Base-by-base conservation (phyloP, 257 asterid genomes). In the Coffea canephora region DNA sequence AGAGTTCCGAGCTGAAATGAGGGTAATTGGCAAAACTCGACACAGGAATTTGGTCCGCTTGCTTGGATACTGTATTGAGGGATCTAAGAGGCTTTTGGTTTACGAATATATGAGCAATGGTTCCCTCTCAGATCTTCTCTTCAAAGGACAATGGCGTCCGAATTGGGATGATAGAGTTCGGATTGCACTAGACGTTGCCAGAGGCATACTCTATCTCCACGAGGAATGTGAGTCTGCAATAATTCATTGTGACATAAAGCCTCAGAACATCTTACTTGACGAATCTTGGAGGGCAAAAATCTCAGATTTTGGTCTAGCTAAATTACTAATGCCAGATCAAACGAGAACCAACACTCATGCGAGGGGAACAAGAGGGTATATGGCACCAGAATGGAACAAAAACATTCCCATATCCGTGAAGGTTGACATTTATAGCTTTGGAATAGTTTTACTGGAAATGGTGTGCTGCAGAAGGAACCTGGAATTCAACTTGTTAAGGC, bases 31-130 rank as follows among this genome's bases (percentile, higher is more conserved):
- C 65, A 79, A 77, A 66, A 80, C 84, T 41, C 84, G 81, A 16
- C 84, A 83, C 77, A 72, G 23, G 69, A 84, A 84, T 71, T 71
- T 84, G 74, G 82, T 84, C 48, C 77, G 84, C 23, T 50, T 84
- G 78, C 49, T 77, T 0, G 87, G 87, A 39, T 80, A 72, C 61
- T 84, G 84, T 62, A 70, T 77, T 71, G 82, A 84, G 34, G 82
- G 84, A 31, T 48, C 78, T 5, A 77, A 77, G 54, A 84, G 80
- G 43, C 79, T 77, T 15, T 75, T 84, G 57, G 82, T 84, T 43
- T 80, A 80, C 49, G 87, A 84, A 78, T 84, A 77, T 41, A 77
- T 83, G 86, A 76, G 84, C 73, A 80, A 83, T 7, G 86, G 84
- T 27, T 83, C 76, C 9, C 77, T 83, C 15, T 84, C 84, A 14